phyloP scores from a whole-genome alignment of 805 yeast genomes.

The Spathaspora arborariae region DNA sequence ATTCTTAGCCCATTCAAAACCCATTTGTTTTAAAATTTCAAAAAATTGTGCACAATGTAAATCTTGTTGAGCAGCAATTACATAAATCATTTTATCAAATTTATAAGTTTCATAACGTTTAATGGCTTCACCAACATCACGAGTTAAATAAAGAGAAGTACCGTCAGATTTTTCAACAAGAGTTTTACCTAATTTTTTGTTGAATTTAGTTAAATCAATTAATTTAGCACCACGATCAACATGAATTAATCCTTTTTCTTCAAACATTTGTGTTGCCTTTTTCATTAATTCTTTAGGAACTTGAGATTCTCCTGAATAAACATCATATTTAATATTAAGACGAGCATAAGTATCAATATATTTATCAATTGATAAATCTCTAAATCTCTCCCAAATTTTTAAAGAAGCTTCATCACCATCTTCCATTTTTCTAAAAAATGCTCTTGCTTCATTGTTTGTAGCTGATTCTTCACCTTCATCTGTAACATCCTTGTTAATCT shows the following conservation, averaged over 20 bases:
- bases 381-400: constrained; percentile 77
- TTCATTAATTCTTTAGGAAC: constrained; percentile 73
- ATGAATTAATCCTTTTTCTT: constrained; percentile 65
- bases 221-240: constrained; percentile 90
- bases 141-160: constrained; percentile 86
- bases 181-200: constrained; percentile 90
- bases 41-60: constrained; percentile 91
- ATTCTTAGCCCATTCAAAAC: constrained; percentile 77
- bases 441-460: constrained; percentile 82
- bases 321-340: constrained; percentile 82
- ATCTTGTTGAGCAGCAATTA: constrained; percentile 95
- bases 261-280: constrained; percentile 57
- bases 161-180: constrained; percentile 94
- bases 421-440: constrained; percentile 86
- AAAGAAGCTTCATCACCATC: constrained; percentile 84
- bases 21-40: constrained; percentile 89
- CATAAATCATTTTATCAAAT: constrained; percentile 95
- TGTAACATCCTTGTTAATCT: constrained; percentile 71
- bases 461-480: constrained; percentile 53
- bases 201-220: constrained; percentile 78
- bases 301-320: constrained; percentile 94
- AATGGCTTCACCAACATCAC: constrained; percentile 96
- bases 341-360: constrained; percentile 88
- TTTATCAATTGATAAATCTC: constrained; percentile 84
- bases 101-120: constrained; percentile 80